Evolutionary conservation across 1,284 basidiomycete species (phyloP), one percentile per base, ranked within the genome.

Genomic region (Moniliella sp.): DNA sequence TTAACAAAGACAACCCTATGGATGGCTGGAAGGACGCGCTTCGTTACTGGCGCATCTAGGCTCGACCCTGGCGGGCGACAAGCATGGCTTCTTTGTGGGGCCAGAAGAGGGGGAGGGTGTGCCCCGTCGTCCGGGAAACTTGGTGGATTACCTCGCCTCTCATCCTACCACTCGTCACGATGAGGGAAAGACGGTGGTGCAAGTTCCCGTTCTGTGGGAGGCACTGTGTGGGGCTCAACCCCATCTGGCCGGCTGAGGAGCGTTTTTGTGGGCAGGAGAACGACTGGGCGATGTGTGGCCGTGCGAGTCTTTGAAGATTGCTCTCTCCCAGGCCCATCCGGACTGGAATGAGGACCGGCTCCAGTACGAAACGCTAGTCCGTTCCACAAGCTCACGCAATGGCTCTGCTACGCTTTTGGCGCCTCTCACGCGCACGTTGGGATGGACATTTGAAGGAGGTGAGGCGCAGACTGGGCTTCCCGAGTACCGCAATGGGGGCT

Each of bases 241-340:
- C 74, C 5, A 83, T 93, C 50, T 93, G 86, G 86, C 84, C 79
- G 0, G n/a, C n/a, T n/a, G n/a, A n/a, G n/a, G n/a, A n/a, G n/a
- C n/a, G n/a, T n/a, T n/a, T n/a, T n/a, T 67, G 1, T 64, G 82
- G 28, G 68, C 65, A 26, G 74, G 72, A 2, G 59, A 75, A 8
- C 58, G 76, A 0, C 69, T 88, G 8, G 84, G 84, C 16, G 84
- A 91, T 54, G 82, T 83, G 27, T 91, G 84, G 84, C 75, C 74
- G 4, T 42, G 42, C 36, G 8, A 23, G 1, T 42, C 42, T 1
- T 39, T 50, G 4, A 32, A 32, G 15, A 27, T 40, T 10, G 0
- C 10, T 0, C n/a, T n/a, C n/a, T n/a, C n/a, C n/a, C n/a, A n/a
- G n/a, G n/a, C n/a, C n/a, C n/a, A n/a, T 14, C 35, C 14, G n/a